Evolutionary conservation across 1,284 basidiomycete species (phyloP).

Genomic region (Filobasidium uniguttulatum): DNA sequence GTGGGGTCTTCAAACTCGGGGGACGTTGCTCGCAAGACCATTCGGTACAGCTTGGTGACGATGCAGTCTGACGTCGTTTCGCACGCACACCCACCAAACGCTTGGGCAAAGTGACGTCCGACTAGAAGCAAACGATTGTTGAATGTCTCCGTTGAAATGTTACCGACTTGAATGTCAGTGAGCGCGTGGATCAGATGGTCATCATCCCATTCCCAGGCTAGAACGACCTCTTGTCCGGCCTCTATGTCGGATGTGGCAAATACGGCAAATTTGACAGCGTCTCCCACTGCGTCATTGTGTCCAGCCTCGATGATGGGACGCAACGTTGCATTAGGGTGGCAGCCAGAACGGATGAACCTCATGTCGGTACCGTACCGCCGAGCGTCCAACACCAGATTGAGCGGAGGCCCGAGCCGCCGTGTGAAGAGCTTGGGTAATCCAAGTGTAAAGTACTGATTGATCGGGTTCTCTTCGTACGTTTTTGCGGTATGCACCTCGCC

Average conservation of each 20-base stretch:
- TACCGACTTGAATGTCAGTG: slow-evolving; percentile 18
- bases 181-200: slow-evolving; percentile 72
- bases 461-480: slow-evolving; percentile 37
- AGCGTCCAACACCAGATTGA: slow-evolving; percentile 70
- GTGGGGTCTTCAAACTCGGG: slow-evolving; percentile 12
- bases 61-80: slow-evolving; percentile 54
- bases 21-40: slow-evolving; percentile 32
- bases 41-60: slow-evolving; percentile 51
- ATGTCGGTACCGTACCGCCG: slow-evolving; percentile 60
- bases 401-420: slow-evolving; percentile 61
- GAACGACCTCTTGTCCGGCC: slow-evolving; percentile 70
- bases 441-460: slow-evolving; percentile 43
- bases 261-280: slow-evolving; percentile 54
- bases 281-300: slow-evolving; percentile 12
- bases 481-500: slow-evolving; percentile 31
- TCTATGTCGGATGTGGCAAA: slow-evolving; percentile 68
- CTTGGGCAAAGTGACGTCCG: slow-evolving; percentile 55
- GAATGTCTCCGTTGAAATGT: slow-evolving; percentile 31
- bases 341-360: slow-evolving; percentile 68
- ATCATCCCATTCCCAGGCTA: slow-evolving; percentile 97
- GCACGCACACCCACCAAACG: slow-evolving; percentile 65
- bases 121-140: slow-evolving; percentile 52
- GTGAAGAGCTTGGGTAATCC: slow-evolving; percentile 53
- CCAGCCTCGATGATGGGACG: slow-evolving; percentile 45
- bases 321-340: slow-evolving; percentile 76